Base-by-base conservation (phyloP, 768 basidiomycete species). In the Pulveroboletus sp. region DNA sequence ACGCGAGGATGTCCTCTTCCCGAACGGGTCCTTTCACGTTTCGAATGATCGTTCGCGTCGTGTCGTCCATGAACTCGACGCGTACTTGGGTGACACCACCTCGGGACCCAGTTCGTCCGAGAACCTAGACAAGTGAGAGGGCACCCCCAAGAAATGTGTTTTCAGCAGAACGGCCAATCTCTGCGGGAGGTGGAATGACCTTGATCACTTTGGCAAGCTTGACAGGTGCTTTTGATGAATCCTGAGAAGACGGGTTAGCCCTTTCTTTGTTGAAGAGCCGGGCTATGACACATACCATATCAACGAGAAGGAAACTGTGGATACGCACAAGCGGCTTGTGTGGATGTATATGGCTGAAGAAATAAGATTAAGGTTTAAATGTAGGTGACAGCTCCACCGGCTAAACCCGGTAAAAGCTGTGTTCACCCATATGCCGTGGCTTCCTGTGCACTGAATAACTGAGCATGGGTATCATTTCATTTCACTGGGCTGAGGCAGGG, bases 1-100 rank as follows among this genome's bases (percentile, higher is more conserved):
- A 78, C 60, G 94, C 93, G 55, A 99, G 80, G 66, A 98, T 96
- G 70, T 99, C 96, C 71, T 93, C 82, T 73, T 93, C 88, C 56
- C 91, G 78, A 52, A 98, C 94, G 54, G 96, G 95, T 1, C 96
- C 96, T 74, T 98, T 98, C 60, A 98, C 95, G 76, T 99, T 99
- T 46, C 95, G 90, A 73, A 97, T 95, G 73, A 99, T 96, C 59
- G 90, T 87, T 63, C 95, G 89, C 58, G 85, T 82, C 48, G 89
- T 83, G 71, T 98, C 94, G 70, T 98, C 95, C 88, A 98, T 86
- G 78, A 99, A 96, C 70, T 98, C 96, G 60, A 99, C 96, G 59
- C 95, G 92, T 73, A 97, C 94, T 78, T 97, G 94, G 54, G 93
- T 97, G 65, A 98, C 93, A 76, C 95, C 95, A 75, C 95, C 95